Percentiles rank a stretch among this genome's conserved stretches.
phyloP scores from a whole-genome alignment of 2,329 filamentous ascomycete genomes.

The Nectriaceae sp. region DNA sequence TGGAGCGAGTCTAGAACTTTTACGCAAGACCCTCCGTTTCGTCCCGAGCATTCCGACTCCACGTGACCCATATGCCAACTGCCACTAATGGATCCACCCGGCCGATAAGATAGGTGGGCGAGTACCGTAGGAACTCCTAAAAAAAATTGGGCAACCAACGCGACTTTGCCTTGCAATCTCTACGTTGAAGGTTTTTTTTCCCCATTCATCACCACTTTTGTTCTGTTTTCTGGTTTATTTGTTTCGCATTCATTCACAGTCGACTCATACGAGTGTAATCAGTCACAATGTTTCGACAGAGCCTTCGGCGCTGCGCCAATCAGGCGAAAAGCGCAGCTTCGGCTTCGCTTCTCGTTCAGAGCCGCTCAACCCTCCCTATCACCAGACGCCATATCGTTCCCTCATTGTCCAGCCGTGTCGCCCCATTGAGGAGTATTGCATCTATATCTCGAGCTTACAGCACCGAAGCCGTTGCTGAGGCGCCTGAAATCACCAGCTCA shows the following conservation, averaged over 20 bases:
- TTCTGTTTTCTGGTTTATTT: constrained; percentile 5
- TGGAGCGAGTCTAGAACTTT: too few relatives aligned
- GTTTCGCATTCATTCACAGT: neutral
- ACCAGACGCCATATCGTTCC: constrained; percentile 23
- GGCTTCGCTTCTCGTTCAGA: constrained; percentile 31
- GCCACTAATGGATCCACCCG: too few relatives aligned
- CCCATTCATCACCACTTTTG: constrained; percentile 8
- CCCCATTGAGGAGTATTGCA: constrained; percentile 24
- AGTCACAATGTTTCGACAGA: constrained; percentile 37
- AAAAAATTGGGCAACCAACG: too few relatives aligned
- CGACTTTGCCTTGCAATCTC: constrained; percentile 3
- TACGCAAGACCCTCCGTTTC: too few relatives aligned
- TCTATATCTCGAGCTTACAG: constrained; percentile 40
- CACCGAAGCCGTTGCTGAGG: constrained; percentile 37
- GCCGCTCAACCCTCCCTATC: constrained; percentile 27
- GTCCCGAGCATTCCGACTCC: too few relatives aligned
- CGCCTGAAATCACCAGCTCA: constrained; percentile 12
- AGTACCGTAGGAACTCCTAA: neutral
- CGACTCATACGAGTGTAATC: neutral
- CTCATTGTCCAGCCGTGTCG: constrained; percentile 13
- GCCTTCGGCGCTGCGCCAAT: constrained; percentile 41
- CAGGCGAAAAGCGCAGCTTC: constrained; percentile 35
- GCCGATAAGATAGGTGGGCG: constrained; percentile 14
- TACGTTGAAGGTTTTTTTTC: constrained; percentile 1
- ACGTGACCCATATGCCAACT: too few relatives aligned